Percentiles rank a stretch among this genome's conserved stretches.
Conservation (phyloP, 352 stramenopile species). For the Pythium periplocum region DNA sequence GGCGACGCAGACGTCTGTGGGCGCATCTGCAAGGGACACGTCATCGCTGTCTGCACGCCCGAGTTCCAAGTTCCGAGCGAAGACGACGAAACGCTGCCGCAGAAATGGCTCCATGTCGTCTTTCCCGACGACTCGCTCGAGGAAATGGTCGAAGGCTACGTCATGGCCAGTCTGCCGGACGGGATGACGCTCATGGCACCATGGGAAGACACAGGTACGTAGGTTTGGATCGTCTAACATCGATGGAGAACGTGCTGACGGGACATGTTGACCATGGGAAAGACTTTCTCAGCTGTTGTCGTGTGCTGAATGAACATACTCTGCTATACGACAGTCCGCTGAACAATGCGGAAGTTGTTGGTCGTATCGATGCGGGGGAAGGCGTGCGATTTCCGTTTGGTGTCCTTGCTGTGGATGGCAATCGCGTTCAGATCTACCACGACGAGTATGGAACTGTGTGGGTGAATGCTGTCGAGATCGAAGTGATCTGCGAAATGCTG, state of each 20-base stretch:
- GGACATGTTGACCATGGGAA: neutral
- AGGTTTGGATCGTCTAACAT: neutral
- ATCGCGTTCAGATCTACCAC: conserved; percentile 34
- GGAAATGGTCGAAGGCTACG: conserved; percentile 31
- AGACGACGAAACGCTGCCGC: conserved; percentile 1
- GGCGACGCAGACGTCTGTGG: conserved; percentile 30
- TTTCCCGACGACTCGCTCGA: conserved; percentile 26
- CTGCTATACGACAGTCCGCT: conserved; percentile 34
- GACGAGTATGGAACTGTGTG: conserved; percentile 41
- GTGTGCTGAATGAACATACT: conserved; percentile 25
- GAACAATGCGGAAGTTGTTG: conserved; percentile 23
- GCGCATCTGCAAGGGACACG: conserved; percentile 46
- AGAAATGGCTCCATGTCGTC: conserved; percentile 52
- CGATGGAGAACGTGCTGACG: neutral
- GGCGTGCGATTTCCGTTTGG: conserved; percentile 37
- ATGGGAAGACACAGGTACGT: conserved; percentile 39
- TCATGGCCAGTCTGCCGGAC: conserved; percentile 48
- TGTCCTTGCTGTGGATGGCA: conserved; percentile 25
- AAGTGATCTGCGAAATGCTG: conserved; percentile 38
- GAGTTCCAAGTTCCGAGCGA: conserved; percentile 25
- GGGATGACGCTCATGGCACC: conserved; percentile 36
- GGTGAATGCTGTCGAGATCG: conserved; percentile 42
- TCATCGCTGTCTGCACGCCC: conserved; percentile 27
- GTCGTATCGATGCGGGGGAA: conserved; percentile 23
- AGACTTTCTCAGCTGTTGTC: conserved; percentile 40